Base-by-base conservation (phyloP, 352 stramenopile species). In the Phytophthora uliginosa region DNA sequence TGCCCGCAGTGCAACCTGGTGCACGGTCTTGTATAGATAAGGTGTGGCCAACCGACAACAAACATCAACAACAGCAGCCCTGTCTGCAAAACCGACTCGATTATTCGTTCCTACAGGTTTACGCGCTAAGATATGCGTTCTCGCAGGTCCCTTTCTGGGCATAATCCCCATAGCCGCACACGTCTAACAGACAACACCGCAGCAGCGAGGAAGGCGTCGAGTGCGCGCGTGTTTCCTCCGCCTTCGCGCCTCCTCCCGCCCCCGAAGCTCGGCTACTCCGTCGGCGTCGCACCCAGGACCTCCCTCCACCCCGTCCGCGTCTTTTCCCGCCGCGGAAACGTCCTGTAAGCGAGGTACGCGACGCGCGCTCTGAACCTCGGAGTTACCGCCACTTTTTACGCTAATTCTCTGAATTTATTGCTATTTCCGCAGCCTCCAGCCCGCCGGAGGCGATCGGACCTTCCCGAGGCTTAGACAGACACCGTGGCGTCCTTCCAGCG, bases 81-180 rank as follows among this genome's bases (percentile, higher is more conserved):
- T 7, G 13, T 7, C 40, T n/a, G 45, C 45, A 56, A 77, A 77
- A 79, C 73, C 64, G 73, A 80, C 73, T 80, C 38, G 69, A 80
- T 68, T 72, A 82, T 74, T 2, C 0, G 4, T 52, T 77, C 22
- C 18, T 2, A 17, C 33, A 74, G 66, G 31, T 62, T 62, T 53
- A 18, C 13, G n/a, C n/a, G 26, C 26, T 1, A 50, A 12, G 45
- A 51, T 38, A 71, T 64, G 1, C 28, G 4, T 17, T 76, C 0
- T 45, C 40, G 28, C 62, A 54, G 61, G 36, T 8, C 42, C 13
- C 26, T 54, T 68, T 69, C n/a, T 13, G 13, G 28, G 57, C 66
- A 68, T 77, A 61, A 71, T 67, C 59, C 34, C 48, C 38, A 48
- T 26, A n/a, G 9, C 50, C 22, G 8, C 50, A 56, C 24, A 56